phyloP scores from a whole-genome alignment of 192 early-diverging fungal genomes.

The Gigaspora rosea region DNA sequence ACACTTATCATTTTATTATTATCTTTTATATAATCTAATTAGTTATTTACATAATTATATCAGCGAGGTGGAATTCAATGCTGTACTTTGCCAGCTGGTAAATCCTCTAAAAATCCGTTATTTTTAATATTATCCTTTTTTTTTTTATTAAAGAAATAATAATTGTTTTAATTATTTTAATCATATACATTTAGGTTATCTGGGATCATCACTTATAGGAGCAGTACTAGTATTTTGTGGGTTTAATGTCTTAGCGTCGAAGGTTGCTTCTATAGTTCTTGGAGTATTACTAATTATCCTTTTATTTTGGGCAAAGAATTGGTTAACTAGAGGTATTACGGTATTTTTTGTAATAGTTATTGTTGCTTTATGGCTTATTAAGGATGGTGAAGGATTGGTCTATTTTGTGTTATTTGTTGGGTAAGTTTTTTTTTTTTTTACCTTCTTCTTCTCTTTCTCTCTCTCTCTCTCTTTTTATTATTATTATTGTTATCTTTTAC shows the following conservation, averaged over 20 bases:
- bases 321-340: slow-evolving; percentile 80
- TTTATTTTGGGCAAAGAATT: slow-evolving; percentile 88
- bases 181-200: slow-evolving; percentile 87
- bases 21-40: background rate
- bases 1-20: background rate
- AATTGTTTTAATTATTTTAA: slow-evolving; percentile 67
- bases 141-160: slow-evolving; percentile 29
- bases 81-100: slow-evolving; percentile 78
- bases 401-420: slow-evolving; percentile 96
- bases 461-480: slow-evolving; percentile 2
- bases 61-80: slow-evolving; percentile 76
- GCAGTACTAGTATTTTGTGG: slow-evolving; percentile 92
- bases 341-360: slow-evolving; percentile 83
- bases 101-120: background rate
- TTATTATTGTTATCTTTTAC: slow-evolving; percentile 1
- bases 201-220: slow-evolving; percentile 87
- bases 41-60: background rate
- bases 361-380: slow-evolving; percentile 82
- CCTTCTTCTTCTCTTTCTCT: background rate
- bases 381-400: slow-evolving; percentile 69
- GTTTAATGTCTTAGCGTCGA: slow-evolving; percentile 86
- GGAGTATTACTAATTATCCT: slow-evolving; percentile 80
- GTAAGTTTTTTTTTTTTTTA: slow-evolving; percentile 58
- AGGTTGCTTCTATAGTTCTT: slow-evolving; percentile 82
- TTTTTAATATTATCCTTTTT: background rate